These are phyloP conservation scores for Torulaspora delbrueckii DNA, from an alignment of 805 yeast genomes.

Conservation along the genomic window DNA sequence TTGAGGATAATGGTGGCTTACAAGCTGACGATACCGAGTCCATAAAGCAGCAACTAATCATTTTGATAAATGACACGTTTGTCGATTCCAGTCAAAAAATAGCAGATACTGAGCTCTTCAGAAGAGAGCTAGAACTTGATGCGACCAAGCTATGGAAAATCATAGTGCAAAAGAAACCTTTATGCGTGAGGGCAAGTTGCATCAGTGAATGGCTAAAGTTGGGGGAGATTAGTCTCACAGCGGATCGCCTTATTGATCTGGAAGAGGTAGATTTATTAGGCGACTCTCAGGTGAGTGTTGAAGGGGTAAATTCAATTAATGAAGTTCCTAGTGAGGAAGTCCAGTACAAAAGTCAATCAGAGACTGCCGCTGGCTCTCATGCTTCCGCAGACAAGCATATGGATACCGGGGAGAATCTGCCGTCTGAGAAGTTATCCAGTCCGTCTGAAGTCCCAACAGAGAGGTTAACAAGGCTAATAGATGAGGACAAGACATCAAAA, in stretches of 20 bases:
- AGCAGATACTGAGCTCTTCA: slow-evolving; percentile 17
- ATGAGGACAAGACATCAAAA: neutral
- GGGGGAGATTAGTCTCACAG: slow-evolving; percentile 2
- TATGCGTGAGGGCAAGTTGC: slow-evolving; percentile 14
- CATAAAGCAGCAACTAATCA: slow-evolving; percentile 9
- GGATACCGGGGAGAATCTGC: neutral
- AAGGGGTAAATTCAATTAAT: neutral
- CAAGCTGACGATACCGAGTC: slow-evolving; percentile 7
- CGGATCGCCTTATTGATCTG: slow-evolving; percentile 2
- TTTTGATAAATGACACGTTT: slow-evolving; percentile 28
- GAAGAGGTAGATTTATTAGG: neutral
- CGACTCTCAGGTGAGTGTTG: neutral
- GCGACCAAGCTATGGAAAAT: slow-evolving; percentile 7
- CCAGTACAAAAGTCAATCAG: neutral
- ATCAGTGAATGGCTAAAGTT: slow-evolving; percentile 21
- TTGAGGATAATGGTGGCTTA: slow-evolving; percentile 23
- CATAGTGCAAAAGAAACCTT: slow-evolving; percentile 8
- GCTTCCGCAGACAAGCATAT: neutral
- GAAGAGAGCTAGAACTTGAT: slow-evolving; percentile 21
- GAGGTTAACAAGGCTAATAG: neutral
- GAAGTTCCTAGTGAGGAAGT: neutral
- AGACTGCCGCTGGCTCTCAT: slow-evolving; percentile 2
- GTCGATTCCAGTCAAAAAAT: slow-evolving; percentile 14
- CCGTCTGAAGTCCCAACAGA: neutral
- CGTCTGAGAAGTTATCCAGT: neutral